A percentile compares a stretch with the other conserved stretches of the same genome.
Evolutionary conservation across 495 filamentous ascomycete genomes (phyloP).

Genomic region (Penicillium goetzii): DNA sequence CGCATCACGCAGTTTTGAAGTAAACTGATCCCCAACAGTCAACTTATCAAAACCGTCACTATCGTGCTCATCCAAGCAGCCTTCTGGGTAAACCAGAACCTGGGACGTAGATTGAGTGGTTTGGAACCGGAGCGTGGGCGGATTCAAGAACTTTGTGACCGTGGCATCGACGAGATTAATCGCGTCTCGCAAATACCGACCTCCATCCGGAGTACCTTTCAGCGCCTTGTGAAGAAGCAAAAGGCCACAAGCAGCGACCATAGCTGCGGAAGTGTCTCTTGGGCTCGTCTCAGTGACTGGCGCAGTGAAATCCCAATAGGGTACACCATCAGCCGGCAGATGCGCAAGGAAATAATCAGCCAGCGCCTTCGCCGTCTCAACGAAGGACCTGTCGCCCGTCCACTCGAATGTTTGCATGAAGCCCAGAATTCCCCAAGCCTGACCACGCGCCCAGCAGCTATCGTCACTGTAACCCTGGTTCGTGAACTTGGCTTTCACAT

Average conservation of each 20-base stretch:
- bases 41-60: not conserved
- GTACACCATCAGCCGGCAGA: slow-evolving; percentile 38
- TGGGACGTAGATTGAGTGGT: not conserved
- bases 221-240: slow-evolving; percentile 41
- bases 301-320: slow-evolving; percentile 50
- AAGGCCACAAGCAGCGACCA: slow-evolving; percentile 48
- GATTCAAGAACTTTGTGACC: slow-evolving; percentile 24
- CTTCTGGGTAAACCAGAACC: slow-evolving; percentile 12
- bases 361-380: slow-evolving; percentile 35
- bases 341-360: slow-evolving; percentile 43
- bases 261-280: slow-evolving; percentile 47
- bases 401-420: slow-evolving; percentile 48
- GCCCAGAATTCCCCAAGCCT: slow-evolving; percentile 51
- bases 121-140: slow-evolving; percentile 15
- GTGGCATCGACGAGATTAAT: slow-evolving; percentile 42
- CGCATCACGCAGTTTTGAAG: slow-evolving; percentile 15
- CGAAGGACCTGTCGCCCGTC: slow-evolving; percentile 41
- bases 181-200: slow-evolving; percentile 34
- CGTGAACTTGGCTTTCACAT: slow-evolving; percentile 38
- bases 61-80: not conserved
- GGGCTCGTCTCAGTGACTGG: slow-evolving; percentile 28
- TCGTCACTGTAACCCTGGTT: slow-evolving; percentile 45
- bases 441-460: slow-evolving; percentile 50
- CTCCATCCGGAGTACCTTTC: not conserved
- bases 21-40: not conserved